phyloP scores from a whole-genome alignment of 2,329 filamentous ascomycete genomes.

The Fusarium scirpi region DNA sequence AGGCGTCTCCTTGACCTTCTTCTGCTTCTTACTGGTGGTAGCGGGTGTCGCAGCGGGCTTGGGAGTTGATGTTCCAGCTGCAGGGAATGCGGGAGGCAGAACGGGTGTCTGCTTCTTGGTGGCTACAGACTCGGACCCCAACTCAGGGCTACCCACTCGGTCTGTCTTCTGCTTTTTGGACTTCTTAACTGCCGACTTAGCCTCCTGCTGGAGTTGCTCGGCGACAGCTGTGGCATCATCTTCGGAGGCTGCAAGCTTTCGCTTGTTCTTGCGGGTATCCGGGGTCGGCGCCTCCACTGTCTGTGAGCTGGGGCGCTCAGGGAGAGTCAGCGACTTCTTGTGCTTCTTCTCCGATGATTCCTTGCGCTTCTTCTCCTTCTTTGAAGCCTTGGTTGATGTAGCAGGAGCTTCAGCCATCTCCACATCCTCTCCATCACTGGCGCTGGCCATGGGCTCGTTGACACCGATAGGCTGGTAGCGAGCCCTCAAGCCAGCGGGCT shows the following conservation, averaged over 20 bases:
- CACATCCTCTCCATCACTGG: conserved; percentile 61
- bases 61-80: conserved; percentile 43
- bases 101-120: conserved; percentile 52
- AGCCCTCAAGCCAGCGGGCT: conserved; percentile 75
- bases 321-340: conserved; percentile 40
- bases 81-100: conserved; percentile 49
- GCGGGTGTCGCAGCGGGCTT: conserved; percentile 41
- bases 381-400: conserved; percentile 41
- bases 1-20: conserved; percentile 49
- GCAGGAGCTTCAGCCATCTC: conserved; percentile 59
- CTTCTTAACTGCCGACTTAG: conserved; percentile 54
- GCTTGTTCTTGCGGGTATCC: conserved; percentile 52
- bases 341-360: conserved; percentile 49
- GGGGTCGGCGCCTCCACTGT: conserved; percentile 35
- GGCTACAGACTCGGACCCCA: conserved; percentile 48
- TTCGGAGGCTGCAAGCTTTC: conserved; percentile 54
- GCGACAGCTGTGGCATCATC: conserved; percentile 54
- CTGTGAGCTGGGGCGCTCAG: conserved; percentile 29
- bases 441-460: conserved; percentile 50
- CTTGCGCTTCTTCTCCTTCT: conserved; percentile 53
- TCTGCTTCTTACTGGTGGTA: conserved; percentile 47
- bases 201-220: conserved; percentile 53
- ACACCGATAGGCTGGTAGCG: conserved; percentile 76
- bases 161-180: conserved; percentile 56
- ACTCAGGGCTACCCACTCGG: conserved; percentile 51